These are phyloP conservation scores for Komagataella populi DNA, from an alignment of 805 yeast genomes.

Conservation along the genomic window DNA sequence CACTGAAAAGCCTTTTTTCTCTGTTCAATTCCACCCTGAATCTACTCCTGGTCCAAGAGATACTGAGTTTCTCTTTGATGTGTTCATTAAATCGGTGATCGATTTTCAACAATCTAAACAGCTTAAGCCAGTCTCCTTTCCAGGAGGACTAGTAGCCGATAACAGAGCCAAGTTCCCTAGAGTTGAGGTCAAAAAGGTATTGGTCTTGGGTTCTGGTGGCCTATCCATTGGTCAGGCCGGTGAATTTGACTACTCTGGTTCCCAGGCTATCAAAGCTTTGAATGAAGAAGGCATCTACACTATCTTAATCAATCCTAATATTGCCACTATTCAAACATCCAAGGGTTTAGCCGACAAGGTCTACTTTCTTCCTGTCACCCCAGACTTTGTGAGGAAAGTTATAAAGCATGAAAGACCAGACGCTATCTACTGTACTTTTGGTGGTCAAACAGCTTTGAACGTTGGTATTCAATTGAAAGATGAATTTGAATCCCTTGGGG, in stretches of 20 bases:
- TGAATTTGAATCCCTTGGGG: conserved; percentile 85
- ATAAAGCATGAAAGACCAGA: conserved; percentile 93
- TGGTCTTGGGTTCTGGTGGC: conserved; percentile 96
- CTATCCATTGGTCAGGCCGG: conserved; percentile 98
- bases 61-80: conserved; percentile 93
- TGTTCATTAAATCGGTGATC: conserved; percentile 70
- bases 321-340: conserved; percentile 97
- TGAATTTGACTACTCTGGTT: conserved; percentile 97
- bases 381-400: conserved; percentile 93
- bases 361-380: conserved; percentile 92
- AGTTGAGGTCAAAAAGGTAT: conserved; percentile 77
- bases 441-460: conserved; percentile 96
- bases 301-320: conserved; percentile 90
- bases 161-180: conserved; percentile 67
- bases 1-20: conserved; percentile 76
- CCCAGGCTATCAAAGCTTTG: conserved; percentile 97
- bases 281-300: conserved; percentile 97
- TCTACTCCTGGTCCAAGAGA: conserved; percentile 99
- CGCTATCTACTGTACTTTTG: conserved; percentile 92
- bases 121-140: conserved; percentile 70
- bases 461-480: conserved; percentile 95
- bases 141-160: conserved; percentile 73
- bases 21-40: conserved; percentile 99
- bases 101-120: conserved; percentile 42
- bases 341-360: conserved; percentile 97